Base-by-base conservation (phyloP, 495 filamentous ascomycete genomes). In the Halenospora varia region DNA sequence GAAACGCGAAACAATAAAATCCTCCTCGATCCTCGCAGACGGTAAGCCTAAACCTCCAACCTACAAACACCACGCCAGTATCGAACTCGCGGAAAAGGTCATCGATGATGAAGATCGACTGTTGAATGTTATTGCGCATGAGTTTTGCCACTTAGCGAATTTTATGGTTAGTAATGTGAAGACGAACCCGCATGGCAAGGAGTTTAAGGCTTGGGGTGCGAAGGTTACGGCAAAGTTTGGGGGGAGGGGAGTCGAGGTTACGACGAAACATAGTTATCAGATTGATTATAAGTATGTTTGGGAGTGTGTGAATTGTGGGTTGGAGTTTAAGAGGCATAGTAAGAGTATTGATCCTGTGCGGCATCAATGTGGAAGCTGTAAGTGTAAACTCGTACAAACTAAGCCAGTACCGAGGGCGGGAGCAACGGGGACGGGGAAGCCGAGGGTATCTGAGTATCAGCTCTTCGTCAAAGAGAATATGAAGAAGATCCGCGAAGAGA, bases 231-330 rank as follows among this genome's bases (percentile, higher is more conserved):
- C 17, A 6, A 54, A 62, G 9, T 82, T 81, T 62, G 70, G 63
- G 0, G 66, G 79, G 44, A 77, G 80, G 10, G 77, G 77, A 2
- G 80, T 97, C 44, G 67, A 82, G 15, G 88, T 97, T 3, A 94
- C 90, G 2, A 96, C 90, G 0, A 92, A 88, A 60, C 94, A 98
- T 68, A 75, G 67, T 47, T 98, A 96, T 69, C 77, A 86, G 55
- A 97, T 97, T 65, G 83, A 88, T 50, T 94, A 87, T 74, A 96
- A 91, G 73, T 98, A 90, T 70, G 70, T 89, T 22, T 97, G 95
- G 93, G 68, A 74, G 25, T 98, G 94, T 65, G 72, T 63, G n/a
- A 75, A 55, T 17, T 97, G 93, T 64, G 77, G 67, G 1, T 66
- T 73, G 25, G 80, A 83, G 64, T 93, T 84, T 64, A 85, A 88